Base-by-base conservation (phyloP, 2,329 filamentous ascomycete genomes). In the Lojkania enalia region DNA sequence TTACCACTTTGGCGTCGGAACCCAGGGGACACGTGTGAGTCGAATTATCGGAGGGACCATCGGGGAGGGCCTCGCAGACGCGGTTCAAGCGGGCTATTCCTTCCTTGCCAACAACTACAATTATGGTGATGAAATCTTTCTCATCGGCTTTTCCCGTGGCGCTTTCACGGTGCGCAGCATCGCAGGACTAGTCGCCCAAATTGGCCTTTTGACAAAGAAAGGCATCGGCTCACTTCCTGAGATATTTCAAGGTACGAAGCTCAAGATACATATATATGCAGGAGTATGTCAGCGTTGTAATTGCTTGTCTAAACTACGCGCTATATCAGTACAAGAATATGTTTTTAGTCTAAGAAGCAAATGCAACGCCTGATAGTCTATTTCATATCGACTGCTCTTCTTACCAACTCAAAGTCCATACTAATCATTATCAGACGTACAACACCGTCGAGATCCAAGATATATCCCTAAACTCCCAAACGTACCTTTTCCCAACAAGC, bases 61-160 rank as follows among this genome's bases (percentile, higher is more conserved):
- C 4, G 74, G 73, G n/a, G 69, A 72, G 51, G 74, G 76, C 4
- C 63, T 78, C 7, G 62, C 64, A 3, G 74, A 77, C 23, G 74
- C 75, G 35, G 72, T 79, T 3, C 65, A 74, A 11, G 71, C 77
- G 58, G 73, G 67, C 0, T 78, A 81, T 41, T 70, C 70, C 5
- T 80, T 79, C 55, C 61, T 80, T 2, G 70, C 73, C n/a, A 75
- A 75, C 43, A 81, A 80, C 58, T 80, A 75, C 52, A 63, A 71
- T n/a, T 70, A 69, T 0, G 77, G 77, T 42, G 74, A 77, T 45
- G 72, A 73, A 14, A 74, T 77, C 32, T 77, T 75, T 48, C 57
- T 77, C 6, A 51, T 77, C 3, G 74, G 74, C 2, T 77, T 76
- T 50, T 75, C 73, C 2, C 58, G 74, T 39, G 74, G 74, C 14